These are phyloP conservation scores for Magnusiomyces sp. DNA, from an alignment of 1,139 yeast genomes.

Conservation along the genomic window DNA sequence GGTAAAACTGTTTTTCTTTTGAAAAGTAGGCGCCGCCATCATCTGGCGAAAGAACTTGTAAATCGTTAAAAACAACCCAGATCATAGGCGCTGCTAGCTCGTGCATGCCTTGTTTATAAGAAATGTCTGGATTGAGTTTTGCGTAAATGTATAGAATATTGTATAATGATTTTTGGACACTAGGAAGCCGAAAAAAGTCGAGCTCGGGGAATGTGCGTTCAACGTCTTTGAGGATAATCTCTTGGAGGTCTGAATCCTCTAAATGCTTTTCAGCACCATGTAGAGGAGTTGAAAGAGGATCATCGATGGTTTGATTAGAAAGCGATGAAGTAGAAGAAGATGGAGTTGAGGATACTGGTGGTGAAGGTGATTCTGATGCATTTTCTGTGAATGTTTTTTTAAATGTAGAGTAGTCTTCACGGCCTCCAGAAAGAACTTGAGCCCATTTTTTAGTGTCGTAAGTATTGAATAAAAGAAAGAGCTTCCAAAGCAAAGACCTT, in stretches of 20 bases:
- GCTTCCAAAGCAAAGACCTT: conserved; percentile 22
- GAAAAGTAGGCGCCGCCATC: conserved; percentile 5
- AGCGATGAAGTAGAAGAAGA: not conserved
- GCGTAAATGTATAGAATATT: conserved; percentile 46
- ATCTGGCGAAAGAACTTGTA: not conserved
- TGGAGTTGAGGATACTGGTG: not conserved
- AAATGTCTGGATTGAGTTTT: conserved; percentile 40
- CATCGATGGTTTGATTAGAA: not conserved
- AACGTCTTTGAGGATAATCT: conserved; percentile 37
- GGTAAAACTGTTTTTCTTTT: not conserved
- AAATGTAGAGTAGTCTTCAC: not conserved
- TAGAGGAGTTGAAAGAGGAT: not conserved
- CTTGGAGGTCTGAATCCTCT: conserved; percentile 24
- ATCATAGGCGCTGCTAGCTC: conserved; percentile 47
- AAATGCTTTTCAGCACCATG: not conserved
- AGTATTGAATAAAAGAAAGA: conserved; percentile 11
- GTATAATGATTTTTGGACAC: conserved; percentile 33
- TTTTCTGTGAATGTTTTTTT: too few relatives aligned
- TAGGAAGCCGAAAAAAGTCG: conserved; percentile 34
- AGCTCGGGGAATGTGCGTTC: conserved; percentile 56
- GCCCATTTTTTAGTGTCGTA: conserved; percentile 8
- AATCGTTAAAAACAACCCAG: conserved; percentile 20
- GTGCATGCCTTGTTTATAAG: conserved; percentile 58
- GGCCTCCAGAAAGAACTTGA: conserved; percentile 1
- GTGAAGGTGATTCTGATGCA: too few relatives aligned